Evolutionary conservation across 2,329 filamentous ascomycete species (phyloP), one percentile per base, ranked within the genome.

Genomic region (Cercospora zeina): DNA sequence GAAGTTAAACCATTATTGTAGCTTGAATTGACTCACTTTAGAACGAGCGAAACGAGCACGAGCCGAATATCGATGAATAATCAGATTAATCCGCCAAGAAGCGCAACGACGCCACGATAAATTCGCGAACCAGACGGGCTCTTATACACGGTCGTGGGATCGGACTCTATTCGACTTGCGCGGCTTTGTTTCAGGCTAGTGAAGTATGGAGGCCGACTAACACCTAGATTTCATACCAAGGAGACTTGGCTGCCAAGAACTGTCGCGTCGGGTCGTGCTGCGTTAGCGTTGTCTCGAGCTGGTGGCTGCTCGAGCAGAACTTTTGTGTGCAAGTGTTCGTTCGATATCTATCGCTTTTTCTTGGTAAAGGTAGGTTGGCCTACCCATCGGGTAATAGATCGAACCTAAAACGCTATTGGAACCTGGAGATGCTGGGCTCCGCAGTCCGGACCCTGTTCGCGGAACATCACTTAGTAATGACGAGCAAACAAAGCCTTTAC

Each of bases 251-350:
- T n/a, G 54, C 54, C 54, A 57, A 57, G 54, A 57, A 30, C n/a
- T 0, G 19, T 56, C 54, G 54, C 54, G 54, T 39, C n/a, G 6
- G 9, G 19, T 37, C 13, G 30, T 33, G 30, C 27, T 36, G 39
- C 37, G 14, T 57, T 13, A 57, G 54, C 54, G 33, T 31, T 39
- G 54, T 19, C 24, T 42, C 27, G 37, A 39, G 10, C 42, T 34
- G 31, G 31, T 34, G 54, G 16, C 54, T 57, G 54, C 54, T 47
- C 54, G 39, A 57, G 54, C 54, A 57, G 54, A 57, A 57, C 27
- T 30, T 37, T 56, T 45, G 54, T 13, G 10, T 30, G 33, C 16
- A 2, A 16, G 21, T 42, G 34, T 16, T 45, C 16, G 34, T 16
- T 45, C 16, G 39, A 8, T 21, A 16, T 9, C 8, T 5, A 24